These are phyloP conservation scores for Penicillium lagena DNA, from an alignment of 495 filamentous ascomycete genomes.

Conservation along the genomic window DNA sequence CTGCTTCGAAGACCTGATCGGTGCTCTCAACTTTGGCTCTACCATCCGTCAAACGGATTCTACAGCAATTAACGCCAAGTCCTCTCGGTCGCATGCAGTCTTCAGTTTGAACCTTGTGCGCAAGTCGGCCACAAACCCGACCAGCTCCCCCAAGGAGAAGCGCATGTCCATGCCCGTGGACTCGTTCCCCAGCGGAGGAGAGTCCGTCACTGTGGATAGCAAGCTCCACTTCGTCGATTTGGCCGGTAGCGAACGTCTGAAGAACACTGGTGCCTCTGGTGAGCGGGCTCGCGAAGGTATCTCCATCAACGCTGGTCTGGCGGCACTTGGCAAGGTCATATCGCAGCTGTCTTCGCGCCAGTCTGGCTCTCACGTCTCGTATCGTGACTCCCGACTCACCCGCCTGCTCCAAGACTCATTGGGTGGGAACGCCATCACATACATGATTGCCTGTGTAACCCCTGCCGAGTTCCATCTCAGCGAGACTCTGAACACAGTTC, in stretches of 20 bases:
- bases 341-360: slow-evolving; percentile 91
- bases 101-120: slow-evolving; percentile 92
- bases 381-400: slow-evolving; percentile 94
- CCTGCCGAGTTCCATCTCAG: slow-evolving; percentile 96
- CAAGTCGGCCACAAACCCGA: slow-evolving; percentile 48
- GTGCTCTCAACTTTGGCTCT: slow-evolving; percentile 84
- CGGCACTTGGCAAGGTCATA: slow-evolving; percentile 95
- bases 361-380: slow-evolving; percentile 87
- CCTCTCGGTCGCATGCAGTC: slow-evolving; percentile 96
- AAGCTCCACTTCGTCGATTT: slow-evolving; percentile 99
- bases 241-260: slow-evolving; percentile 92
- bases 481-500: slow-evolving; percentile 93
- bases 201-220: slow-evolving; percentile 86
- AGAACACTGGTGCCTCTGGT: slow-evolving; percentile 93
- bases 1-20: slow-evolving; percentile 85
- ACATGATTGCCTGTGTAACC: slow-evolving; percentile 99
- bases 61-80: slow-evolving; percentile 97
- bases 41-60: slow-evolving; percentile 95
- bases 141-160: slow-evolving; percentile 62
- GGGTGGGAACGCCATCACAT: slow-evolving; percentile 97
- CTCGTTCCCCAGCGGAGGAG: slow-evolving; percentile 56
- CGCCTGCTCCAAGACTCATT: slow-evolving; percentile 94
- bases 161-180: slow-evolving; percentile 87
- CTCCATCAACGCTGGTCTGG: slow-evolving; percentile 95
- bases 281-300: slow-evolving; percentile 96